Conservation (phyloP, 108 stramenopile genomes). For the Skeletonema marinoi region DNA sequence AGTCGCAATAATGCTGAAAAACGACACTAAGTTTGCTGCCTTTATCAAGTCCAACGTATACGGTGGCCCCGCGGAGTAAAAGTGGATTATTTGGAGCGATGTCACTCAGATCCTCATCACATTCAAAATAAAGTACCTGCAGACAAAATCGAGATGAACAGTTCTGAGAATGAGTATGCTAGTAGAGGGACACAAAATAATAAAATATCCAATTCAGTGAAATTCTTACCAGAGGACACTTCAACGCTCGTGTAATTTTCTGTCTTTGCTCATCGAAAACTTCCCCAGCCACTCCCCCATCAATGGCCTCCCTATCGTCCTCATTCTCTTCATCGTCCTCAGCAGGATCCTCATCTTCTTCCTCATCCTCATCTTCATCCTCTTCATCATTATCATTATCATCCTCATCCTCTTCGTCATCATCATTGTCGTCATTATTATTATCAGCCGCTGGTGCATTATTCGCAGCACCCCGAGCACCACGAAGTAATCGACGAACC, state of each 20-base stretch:
- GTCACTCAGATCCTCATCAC: slow-evolving; percentile 48
- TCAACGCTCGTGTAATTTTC: slow-evolving; percentile 20
- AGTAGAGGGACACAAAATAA: background rate
- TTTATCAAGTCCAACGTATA: slow-evolving; percentile 80
- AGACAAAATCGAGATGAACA: background rate
- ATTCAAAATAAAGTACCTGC: slow-evolving; percentile 59
- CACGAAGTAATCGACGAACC: slow-evolving; percentile 9
- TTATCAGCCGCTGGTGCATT: slow-evolving; percentile 31
- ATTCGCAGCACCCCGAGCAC: slow-evolving; percentile 36
- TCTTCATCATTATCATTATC: slow-evolving; percentile 12
- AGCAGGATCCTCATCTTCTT: slow-evolving; percentile 21
- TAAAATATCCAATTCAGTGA: background rate
- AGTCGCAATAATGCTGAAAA: slow-evolving; percentile 67
- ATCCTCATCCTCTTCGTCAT: slow-evolving; percentile 26
- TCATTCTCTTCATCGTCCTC: slow-evolving; percentile 23
- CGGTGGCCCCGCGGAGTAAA: slow-evolving; percentile 56
- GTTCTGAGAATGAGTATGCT: background rate
- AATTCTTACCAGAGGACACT: slow-evolving; percentile 38
- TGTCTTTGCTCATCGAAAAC: slow-evolving; percentile 33
- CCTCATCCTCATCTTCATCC: slow-evolving; percentile 25
- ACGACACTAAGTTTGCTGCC: slow-evolving; percentile 63
- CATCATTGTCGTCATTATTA: slow-evolving; percentile 20
- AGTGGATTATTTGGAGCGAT: slow-evolving; percentile 61
- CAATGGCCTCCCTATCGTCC: slow-evolving; percentile 32
- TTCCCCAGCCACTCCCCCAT: slow-evolving; percentile 47